phyloP scores from a whole-genome alignment of 2,329 filamentous ascomycete species.

The Setomelanomma holmii region DNA sequence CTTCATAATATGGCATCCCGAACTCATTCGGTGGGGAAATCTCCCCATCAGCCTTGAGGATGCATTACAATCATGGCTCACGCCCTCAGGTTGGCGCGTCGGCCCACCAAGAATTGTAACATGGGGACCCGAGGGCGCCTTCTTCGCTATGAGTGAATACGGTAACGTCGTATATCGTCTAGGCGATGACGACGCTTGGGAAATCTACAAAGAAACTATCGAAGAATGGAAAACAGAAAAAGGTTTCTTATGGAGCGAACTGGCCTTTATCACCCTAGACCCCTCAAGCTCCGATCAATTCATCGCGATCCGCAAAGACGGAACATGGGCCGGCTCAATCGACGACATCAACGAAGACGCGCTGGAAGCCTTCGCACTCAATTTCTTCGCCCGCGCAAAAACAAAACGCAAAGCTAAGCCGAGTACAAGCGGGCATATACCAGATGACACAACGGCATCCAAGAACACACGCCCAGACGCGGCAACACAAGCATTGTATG shows the following conservation, averaged over 20 bases:
- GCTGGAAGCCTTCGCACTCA: conserved; percentile 36
- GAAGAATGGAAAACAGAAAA: conserved; percentile 44
- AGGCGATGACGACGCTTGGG: conserved; percentile 33
- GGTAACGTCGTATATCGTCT: conserved; percentile 39
- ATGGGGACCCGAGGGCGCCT: conserved; percentile 41
- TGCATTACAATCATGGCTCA: conserved; percentile 44
- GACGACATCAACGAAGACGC: conserved; percentile 44
- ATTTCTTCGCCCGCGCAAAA: conserved; percentile 36
- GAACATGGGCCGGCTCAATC: conserved; percentile 46
- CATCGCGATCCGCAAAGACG: conserved; percentile 41
- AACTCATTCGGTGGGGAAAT: conserved; percentile 41
- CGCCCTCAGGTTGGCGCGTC: conserved; percentile 45
- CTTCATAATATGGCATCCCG: conserved; percentile 46
- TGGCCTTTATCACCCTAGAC: conserved; percentile 42
- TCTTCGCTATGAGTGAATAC: conserved; percentile 48
- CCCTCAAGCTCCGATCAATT: conserved; percentile 41
- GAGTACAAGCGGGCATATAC: conserved; percentile 8
- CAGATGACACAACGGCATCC: not conserved
- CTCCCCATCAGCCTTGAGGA: conserved; percentile 39
- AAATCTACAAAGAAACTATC: conserved; percentile 42
- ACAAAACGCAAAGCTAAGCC: conserved; percentile 23
- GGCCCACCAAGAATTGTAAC: conserved; percentile 42
- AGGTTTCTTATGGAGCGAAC: conserved; percentile 39
- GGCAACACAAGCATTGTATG: conserved; percentile 33
- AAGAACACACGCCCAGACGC: conserved; percentile 21